Percentiles rank a stretch among this genome's conserved stretches.
Conservation (phyloP, 169 alveolate species). For the Haemoproteus tartakovskyi region DNA sequence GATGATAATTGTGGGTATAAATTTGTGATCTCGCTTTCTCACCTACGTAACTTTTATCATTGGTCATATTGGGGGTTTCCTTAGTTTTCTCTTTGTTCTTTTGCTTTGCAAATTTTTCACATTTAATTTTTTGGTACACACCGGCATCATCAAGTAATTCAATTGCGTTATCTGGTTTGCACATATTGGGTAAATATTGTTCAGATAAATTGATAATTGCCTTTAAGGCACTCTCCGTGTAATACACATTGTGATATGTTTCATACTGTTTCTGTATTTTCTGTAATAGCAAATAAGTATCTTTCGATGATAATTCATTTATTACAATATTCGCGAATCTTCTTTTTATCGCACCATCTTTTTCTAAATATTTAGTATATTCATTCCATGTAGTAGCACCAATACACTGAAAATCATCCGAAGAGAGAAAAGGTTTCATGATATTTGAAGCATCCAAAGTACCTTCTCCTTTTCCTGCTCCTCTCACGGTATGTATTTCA, state of each 20-base stretch:
- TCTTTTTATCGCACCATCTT: slow-evolving; percentile 86
- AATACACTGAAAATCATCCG: slow-evolving; percentile 85
- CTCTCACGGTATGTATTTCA: slow-evolving; percentile 86
- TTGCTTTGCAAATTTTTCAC: slow-evolving; percentile 18
- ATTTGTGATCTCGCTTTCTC: neutral
- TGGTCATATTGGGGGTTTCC: neutral
- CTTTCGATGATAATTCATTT: slow-evolving; percentile 77
- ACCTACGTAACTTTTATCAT: neutral
- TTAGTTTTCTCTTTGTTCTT: slow-evolving; percentile 5
- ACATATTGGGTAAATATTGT: slow-evolving; percentile 75
- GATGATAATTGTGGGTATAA: too few relatives aligned
- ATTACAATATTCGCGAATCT: slow-evolving; percentile 85
- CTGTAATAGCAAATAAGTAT: slow-evolving; percentile 75
- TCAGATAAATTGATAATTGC: slow-evolving; percentile 70
- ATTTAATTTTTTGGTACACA: slow-evolving; percentile 79
- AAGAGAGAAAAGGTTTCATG: slow-evolving; percentile 85
- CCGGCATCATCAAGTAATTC: slow-evolving; percentile 87
- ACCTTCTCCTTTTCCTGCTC: slow-evolving; percentile 85
- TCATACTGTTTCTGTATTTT: slow-evolving; percentile 81
- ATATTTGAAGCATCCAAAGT: slow-evolving; percentile 88
- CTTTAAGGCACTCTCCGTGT: slow-evolving; percentile 70
- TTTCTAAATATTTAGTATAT: slow-evolving; percentile 74
- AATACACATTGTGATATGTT: slow-evolving; percentile 81
- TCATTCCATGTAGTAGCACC: slow-evolving; percentile 79
- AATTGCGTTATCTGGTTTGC: slow-evolving; percentile 84